Evolutionary conservation across 768 basidiomycete species (phyloP).

Genomic region (Pleurotus djamor): DNA sequence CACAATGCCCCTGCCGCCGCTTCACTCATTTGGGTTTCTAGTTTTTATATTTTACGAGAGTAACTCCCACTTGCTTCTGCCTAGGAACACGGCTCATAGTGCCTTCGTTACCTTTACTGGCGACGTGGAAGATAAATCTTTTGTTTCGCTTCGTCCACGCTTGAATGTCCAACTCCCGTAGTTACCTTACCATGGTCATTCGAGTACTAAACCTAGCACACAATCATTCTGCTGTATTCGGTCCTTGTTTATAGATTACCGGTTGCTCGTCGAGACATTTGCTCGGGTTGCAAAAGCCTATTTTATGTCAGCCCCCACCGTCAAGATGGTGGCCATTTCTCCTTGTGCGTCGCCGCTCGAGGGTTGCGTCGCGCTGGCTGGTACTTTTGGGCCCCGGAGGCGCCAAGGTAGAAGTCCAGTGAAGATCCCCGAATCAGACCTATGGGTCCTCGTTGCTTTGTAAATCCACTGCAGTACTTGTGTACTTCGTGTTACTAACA

Average conservation of each 20-base stretch:
- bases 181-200: constrained; percentile 47
- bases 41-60: not conserved
- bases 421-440: too few species aligned
- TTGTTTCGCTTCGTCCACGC: constrained; percentile 63
- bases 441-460: too few species aligned
- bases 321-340: not conserved
- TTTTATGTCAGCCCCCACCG: too few species aligned
- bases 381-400: too few species aligned
- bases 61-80: constrained; percentile 61
- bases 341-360: too few species aligned
- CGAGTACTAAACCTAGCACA: constrained; percentile 77
- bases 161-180: constrained; percentile 60
- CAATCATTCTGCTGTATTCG: constrained; percentile 22
- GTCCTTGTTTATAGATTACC: constrained; percentile 5
- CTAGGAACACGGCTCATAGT: constrained; percentile 72
- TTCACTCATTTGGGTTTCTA: not conserved
- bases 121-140: constrained; percentile 66
- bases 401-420: too few species aligned
- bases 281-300: too few species aligned
- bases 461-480: too few species aligned
- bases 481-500: too few species aligned
- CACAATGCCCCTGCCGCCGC: too few species aligned
- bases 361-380: not conserved
- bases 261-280: not conserved
- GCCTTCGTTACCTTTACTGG: constrained; percentile 83